Percentiles rank a stretch among this genome's conserved stretches.
Conservation (phyloP, 805 yeast genomes). For the Wickerhamiella allomyrinae region DNA sequence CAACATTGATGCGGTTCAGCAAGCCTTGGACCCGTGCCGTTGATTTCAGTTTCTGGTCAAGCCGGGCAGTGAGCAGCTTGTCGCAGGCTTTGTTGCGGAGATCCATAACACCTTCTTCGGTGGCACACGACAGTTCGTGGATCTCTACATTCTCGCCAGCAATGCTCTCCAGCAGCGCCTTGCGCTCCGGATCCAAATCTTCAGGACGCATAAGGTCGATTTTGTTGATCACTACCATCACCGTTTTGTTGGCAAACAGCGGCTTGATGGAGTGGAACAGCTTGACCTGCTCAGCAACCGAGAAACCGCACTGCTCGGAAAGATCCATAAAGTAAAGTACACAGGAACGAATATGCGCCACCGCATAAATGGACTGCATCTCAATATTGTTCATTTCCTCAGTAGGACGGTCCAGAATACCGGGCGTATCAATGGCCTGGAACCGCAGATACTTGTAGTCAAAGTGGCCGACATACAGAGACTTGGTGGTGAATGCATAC, state of each 20-base stretch:
- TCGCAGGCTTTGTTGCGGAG: conserved; percentile 97
- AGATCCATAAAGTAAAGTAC: conserved; percentile 96
- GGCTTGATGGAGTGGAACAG: conserved; percentile 95
- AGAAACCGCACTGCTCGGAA: conserved; percentile 97
- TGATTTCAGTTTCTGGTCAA: conserved; percentile 92
- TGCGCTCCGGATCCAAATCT: conserved; percentile 66
- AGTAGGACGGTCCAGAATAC: conserved; percentile 95
- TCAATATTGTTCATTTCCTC: conserved; percentile 99
- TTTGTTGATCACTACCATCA: conserved; percentile 89
- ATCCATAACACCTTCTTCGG: conserved; percentile 88
- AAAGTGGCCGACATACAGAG: conserved; percentile 94
- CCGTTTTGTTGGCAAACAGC: conserved; percentile 90
- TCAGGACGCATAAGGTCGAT: conserved; percentile 78
- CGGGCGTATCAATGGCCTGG: conserved; percentile 99
- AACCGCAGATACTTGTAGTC: conserved; percentile 95
- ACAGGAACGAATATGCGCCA: conserved; percentile 95
- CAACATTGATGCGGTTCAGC: conserved; percentile 88
- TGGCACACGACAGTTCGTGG: conserved; percentile 84
- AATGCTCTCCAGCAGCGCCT: conserved; percentile 53
- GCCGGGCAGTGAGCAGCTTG: conserved; percentile 84
- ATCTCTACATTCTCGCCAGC: conserved; percentile 61
- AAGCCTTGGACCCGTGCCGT: conserved; percentile 78
- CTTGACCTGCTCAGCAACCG: conserved; percentile 93
- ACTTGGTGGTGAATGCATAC: conserved; percentile 96
- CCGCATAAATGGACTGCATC: conserved; percentile 98